Percentiles rank a stretch among this genome's conserved stretches.
Conservation (phyloP, 768 basidiomycete species). For the Porpolomopsis calyptriformis region DNA sequence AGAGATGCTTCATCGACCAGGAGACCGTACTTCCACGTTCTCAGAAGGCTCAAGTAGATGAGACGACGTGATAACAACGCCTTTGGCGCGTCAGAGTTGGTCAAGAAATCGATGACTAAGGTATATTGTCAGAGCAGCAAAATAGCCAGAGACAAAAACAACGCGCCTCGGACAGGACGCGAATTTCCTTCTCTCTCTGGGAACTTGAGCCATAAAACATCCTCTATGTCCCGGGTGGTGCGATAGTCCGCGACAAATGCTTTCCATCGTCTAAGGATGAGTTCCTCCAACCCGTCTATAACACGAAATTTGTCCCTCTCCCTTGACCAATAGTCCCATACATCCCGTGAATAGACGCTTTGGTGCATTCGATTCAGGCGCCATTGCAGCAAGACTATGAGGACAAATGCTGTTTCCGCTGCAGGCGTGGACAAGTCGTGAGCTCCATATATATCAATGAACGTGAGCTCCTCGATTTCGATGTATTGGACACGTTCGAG, state of each 20-base stretch:
- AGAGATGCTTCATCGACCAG: constrained; percentile 1
- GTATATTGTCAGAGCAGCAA: not conserved
- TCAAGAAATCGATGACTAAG: constrained; percentile 35
- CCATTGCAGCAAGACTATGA: constrained; percentile 26
- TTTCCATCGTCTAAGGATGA: constrained; percentile 28
- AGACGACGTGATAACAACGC: constrained; percentile 32
- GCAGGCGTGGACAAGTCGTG: constrained; percentile 12
- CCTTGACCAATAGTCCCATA: constrained; percentile 36
- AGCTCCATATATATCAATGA: constrained; percentile 16
- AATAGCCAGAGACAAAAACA: not conserved
- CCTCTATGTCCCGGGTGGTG: constrained; percentile 32
- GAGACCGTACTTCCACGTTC: constrained; percentile 30
- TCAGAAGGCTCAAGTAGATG: constrained; percentile 26
- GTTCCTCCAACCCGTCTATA: constrained; percentile 20
- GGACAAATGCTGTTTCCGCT: constrained; percentile 20
- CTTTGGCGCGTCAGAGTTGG: constrained; percentile 21
- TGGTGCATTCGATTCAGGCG: constrained; percentile 16
- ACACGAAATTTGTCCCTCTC: constrained; percentile 10
- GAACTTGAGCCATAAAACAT: constrained; percentile 39
- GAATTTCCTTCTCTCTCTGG: constrained; percentile 19
- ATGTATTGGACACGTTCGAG: constrained; percentile 14
- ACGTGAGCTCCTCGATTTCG: constrained; percentile 14
- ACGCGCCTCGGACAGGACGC: constrained; percentile 22
- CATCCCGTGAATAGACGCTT: constrained; percentile 16
- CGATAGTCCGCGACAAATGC: constrained; percentile 33